These are phyloP conservation scores for Phytophthora megakarya DNA, from an alignment of 352 stramenopile genomes.

Conservation along the genomic window DNA sequence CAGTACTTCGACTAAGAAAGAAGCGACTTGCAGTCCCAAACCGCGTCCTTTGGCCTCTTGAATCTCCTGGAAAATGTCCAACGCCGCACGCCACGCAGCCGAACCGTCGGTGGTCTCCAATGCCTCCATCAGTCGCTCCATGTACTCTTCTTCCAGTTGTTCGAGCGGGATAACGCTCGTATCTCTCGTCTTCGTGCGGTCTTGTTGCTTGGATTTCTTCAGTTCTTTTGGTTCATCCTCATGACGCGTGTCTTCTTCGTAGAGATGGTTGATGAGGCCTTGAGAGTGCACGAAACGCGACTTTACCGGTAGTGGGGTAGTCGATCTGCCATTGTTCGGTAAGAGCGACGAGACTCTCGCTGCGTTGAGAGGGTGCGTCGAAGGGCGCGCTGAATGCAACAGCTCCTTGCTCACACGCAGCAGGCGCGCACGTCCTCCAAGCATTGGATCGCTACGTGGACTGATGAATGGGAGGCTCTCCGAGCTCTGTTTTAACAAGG, in stretches of 20 bases:
- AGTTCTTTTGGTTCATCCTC: constrained; percentile 1
- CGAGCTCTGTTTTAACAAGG: constrained; percentile 10
- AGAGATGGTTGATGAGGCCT: constrained; percentile 10
- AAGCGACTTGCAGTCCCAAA: constrained; percentile 51
- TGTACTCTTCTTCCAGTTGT: constrained; percentile 33
- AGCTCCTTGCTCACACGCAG: constrained; percentile 21
- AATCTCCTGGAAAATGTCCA: constrained; percentile 65
- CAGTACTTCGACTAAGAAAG: constrained; percentile 69
- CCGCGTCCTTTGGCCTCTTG: constrained; percentile 37
- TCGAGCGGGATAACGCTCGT: constrained; percentile 24
- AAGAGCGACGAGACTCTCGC: not conserved
- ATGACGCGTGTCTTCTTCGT: constrained; percentile 7
- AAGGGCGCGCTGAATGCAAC: constrained; percentile 1
- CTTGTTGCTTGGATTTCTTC: not conserved
- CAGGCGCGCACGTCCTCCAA: constrained; percentile 28
- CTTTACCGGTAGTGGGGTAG: not conserved
- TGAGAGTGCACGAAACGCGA: constrained; percentile 35
- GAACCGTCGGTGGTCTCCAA: constrained; percentile 42
- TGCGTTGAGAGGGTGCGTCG: not conserved
- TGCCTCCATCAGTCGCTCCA: constrained; percentile 29
- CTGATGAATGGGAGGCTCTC: constrained; percentile 34
- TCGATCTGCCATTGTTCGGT: not conserved
- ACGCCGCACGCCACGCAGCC: constrained; percentile 41
- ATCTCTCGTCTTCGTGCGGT: constrained; percentile 9
- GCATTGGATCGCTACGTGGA: constrained; percentile 19